Conservation (phyloP, 129 eudicot genomes). For the carrot (Daucus carota) region DH1_v3.0 NC_030381.2:35311001-35311500, state of each 20-base stretch:
- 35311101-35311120: not conserved
- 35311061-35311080: not conserved
- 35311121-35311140: not conserved
- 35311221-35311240: not conserved
- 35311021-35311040: slow-evolving; percentile 89
- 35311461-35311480: slow-evolving; percentile 93
- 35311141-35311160: not conserved
- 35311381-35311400: not conserved
- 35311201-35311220: not conserved
- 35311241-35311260: not conserved
- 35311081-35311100: not conserved
- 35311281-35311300: not conserved
- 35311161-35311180: not conserved
- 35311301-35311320: not conserved
- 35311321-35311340: not conserved
- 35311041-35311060: slow-evolving; percentile 80
- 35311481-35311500: slow-evolving; percentile 92
- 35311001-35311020: slow-evolving; percentile 94
- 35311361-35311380: not conserved
- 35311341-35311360: not conserved
- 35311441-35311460: slow-evolving; percentile 75
- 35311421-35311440: slow-evolving; percentile 73
- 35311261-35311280: not conserved
- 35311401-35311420: slow-evolving; percentile 78
- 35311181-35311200: not conserved